phyloP scores from a whole-genome alignment of 2,329 filamentous ascomycete genomes.

The Cladobotryum mycophilum region DNA sequence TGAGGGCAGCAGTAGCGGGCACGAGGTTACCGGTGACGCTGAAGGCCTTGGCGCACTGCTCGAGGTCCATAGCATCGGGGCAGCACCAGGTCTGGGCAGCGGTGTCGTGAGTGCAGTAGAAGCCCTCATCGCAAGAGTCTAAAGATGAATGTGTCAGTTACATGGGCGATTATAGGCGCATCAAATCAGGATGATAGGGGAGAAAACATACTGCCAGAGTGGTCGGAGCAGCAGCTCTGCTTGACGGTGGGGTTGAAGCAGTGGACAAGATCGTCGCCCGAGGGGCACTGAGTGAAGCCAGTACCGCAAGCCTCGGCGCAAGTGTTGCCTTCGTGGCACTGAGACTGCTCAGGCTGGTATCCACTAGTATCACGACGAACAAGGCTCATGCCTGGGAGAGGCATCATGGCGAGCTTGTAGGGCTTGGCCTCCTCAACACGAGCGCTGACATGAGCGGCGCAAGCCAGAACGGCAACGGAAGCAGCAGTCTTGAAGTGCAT shows the following conservation, averaged over 20 bases:
- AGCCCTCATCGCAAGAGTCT: slow-evolving; percentile 57
- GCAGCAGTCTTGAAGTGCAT: slow-evolving; percentile 31
- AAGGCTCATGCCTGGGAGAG: slow-evolving; percentile 35
- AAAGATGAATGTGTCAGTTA: neutral
- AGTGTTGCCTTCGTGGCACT: slow-evolving; percentile 44
- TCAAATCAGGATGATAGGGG: neutral
- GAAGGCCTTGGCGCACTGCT: slow-evolving; percentile 48
- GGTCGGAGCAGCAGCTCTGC: slow-evolving; percentile 53
- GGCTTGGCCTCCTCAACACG: slow-evolving; percentile 22
- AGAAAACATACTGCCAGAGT: slow-evolving; percentile 47
- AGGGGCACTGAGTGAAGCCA: slow-evolving; percentile 43
- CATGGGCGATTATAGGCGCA: neutral
- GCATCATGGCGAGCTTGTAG: slow-evolving; percentile 33
- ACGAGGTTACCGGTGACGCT: slow-evolving; percentile 42
- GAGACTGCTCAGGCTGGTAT: slow-evolving; percentile 43
- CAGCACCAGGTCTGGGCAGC: slow-evolving; percentile 53
- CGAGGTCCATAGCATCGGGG: slow-evolving; percentile 47
- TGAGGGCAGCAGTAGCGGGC: slow-evolving; percentile 28
- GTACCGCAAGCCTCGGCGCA: slow-evolving; percentile 51
- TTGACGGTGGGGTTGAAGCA: slow-evolving; percentile 49
- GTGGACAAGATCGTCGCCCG: slow-evolving; percentile 44
- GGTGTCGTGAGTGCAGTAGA: slow-evolving; percentile 55
- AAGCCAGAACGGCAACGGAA: slow-evolving; percentile 30
- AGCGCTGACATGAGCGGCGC: slow-evolving; percentile 26
- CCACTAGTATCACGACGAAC: slow-evolving; percentile 38